Conservation (phyloP, 129 eudicot genomes). For the Chrysanthemum seticuspe region DNA sequence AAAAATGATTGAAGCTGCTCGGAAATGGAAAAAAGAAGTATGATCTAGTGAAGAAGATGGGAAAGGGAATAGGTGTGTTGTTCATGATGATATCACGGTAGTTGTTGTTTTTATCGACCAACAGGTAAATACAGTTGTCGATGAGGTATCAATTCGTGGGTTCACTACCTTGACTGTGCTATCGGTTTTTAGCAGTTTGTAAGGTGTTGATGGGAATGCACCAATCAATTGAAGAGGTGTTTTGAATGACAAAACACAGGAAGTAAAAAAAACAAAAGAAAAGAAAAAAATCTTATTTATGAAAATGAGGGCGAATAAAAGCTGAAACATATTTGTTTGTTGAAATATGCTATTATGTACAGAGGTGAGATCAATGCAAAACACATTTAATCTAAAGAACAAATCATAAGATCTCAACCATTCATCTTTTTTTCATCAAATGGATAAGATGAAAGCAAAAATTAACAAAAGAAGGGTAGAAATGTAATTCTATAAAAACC, state of each 20-base stretch:
- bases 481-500: too few species aligned
- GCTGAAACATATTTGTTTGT: too few species aligned
- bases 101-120: constrained; percentile 61
- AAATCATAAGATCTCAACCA: too few species aligned
- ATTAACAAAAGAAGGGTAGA: too few species aligned
- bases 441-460: too few species aligned
- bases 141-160: constrained; percentile 63
- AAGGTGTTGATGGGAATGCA: not conserved
- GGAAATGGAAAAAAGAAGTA: constrained; percentile 47
- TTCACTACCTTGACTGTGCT: constrained; percentile 50
- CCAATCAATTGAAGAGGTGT: not conserved
- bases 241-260: not conserved
- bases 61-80: constrained; percentile 50
- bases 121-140: constrained; percentile 27
- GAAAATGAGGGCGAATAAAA: too few species aligned
- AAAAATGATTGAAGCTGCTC: constrained; percentile 59
- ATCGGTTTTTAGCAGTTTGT: constrained; percentile 41
- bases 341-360: too few species aligned
- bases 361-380: too few species aligned
- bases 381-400: too few species aligned
- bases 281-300: too few species aligned
- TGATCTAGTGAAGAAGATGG: constrained; percentile 48
- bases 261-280: too few species aligned
- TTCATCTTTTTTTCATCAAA: too few species aligned
- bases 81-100: constrained; percentile 75